These are phyloP conservation scores for Plasmodium gaboni DNA, from an alignment of 169 alveolate genomes.

Conservation along the genomic window DNA sequence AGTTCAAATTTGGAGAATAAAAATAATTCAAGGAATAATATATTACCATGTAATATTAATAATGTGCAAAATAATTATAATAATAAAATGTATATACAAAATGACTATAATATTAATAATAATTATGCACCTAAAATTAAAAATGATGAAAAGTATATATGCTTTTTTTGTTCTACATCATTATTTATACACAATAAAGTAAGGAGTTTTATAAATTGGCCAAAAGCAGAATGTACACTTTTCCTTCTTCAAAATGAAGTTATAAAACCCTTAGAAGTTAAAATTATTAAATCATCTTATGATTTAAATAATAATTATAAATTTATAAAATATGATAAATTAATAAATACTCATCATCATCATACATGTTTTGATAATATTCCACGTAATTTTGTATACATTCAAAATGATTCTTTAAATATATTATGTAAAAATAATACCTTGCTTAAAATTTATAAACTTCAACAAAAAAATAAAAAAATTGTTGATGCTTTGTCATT, in stretches of 20 bases:
- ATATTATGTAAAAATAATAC: slow-evolving; percentile 51
- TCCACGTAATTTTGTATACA: slow-evolving; percentile 44
- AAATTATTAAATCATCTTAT: slow-evolving; percentile 53
- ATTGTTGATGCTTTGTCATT: slow-evolving; percentile 55
- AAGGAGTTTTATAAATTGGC: slow-evolving; percentile 69
- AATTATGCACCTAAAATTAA: slow-evolving; percentile 56
- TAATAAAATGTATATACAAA: no score
- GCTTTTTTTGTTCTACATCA: slow-evolving; percentile 57
- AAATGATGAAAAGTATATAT: slow-evolving; percentile 52
- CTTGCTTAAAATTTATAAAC: slow-evolving; percentile 32
- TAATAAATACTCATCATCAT: background rate
- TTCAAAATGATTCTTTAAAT: slow-evolving; percentile 26
- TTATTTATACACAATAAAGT: slow-evolving; percentile 55
- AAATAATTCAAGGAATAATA: no score
- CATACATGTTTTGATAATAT: slow-evolving; percentile 55
- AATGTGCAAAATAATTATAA: no score
- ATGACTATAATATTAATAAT: background rate
- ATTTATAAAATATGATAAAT: background rate
- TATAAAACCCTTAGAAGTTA: slow-evolving; percentile 24
- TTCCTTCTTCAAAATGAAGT: slow-evolving; percentile 26
- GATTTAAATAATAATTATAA: slow-evolving; percentile 1
- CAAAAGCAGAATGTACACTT: slow-evolving; percentile 60
- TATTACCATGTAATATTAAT: no score
- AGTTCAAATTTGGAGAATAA: no score
- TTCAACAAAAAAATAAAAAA: slow-evolving; percentile 65